Percentiles rank a stretch among this genome's conserved stretches.
These are phyloP conservation scores for Gonium pectorale DNA, from an alignment of 139 green algal genomes.

Conservation along the genomic window DNA sequence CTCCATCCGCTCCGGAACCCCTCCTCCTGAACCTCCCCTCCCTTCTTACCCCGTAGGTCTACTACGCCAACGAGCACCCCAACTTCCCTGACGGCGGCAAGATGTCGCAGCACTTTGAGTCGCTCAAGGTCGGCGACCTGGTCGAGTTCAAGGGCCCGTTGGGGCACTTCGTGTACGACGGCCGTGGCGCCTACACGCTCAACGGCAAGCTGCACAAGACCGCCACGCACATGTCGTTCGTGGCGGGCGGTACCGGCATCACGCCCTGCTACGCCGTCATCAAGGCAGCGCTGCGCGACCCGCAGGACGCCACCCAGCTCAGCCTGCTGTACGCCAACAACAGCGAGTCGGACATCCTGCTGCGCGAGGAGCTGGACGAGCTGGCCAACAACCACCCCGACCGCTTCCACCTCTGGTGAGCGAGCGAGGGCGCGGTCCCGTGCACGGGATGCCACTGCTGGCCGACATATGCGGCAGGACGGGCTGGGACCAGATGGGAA, in stretches of 20 bases:
- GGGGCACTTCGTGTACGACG: constrained; percentile 93
- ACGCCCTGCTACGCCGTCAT: constrained; percentile 79
- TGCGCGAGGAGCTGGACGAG: constrained; percentile 90
- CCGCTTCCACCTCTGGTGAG: constrained; percentile 66
- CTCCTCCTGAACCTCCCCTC: not conserved
- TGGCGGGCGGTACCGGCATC: constrained; percentile 93
- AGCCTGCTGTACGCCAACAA: constrained; percentile 96
- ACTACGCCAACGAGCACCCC: constrained; percentile 84
- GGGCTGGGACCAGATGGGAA: no score
- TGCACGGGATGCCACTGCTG: no score
- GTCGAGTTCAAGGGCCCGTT: constrained; percentile 95
- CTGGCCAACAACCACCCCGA: constrained; percentile 72
- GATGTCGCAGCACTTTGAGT: constrained; percentile 76
- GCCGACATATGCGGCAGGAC: no score
- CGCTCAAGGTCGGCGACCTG: constrained; percentile 87
- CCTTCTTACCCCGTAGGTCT: constrained; percentile 46
- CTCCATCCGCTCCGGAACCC: no score
- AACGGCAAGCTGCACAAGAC: constrained; percentile 63
- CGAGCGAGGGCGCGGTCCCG: no score
- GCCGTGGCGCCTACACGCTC: constrained; percentile 71
- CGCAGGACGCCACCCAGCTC: constrained; percentile 86
- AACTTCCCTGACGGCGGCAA: constrained; percentile 92
- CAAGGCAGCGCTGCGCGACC: constrained; percentile 84
- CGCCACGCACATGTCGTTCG: constrained; percentile 83
- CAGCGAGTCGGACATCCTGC: constrained; percentile 94